These are phyloP conservation scores for Galerina marginata DNA, from an alignment of 768 basidiomycete species.

Conservation along the genomic window DNA sequence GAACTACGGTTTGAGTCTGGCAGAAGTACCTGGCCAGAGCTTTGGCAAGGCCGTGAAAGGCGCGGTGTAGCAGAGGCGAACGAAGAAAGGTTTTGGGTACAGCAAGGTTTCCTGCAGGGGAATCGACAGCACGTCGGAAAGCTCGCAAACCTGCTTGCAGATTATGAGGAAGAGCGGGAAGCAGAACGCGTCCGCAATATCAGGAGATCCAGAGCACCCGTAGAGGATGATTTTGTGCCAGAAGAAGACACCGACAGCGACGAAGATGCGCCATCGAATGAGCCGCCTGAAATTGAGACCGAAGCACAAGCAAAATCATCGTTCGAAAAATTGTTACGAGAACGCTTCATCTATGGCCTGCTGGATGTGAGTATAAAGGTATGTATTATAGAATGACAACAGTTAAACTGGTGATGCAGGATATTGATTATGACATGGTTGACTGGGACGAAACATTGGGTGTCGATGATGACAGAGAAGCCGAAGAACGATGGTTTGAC, in stretches of 20 bases:
- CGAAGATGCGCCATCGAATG: conserved; percentile 24
- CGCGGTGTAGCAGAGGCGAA: conserved; percentile 54
- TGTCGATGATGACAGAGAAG: conserved; percentile 59
- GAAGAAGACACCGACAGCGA: conserved; percentile 76
- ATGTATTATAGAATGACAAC: background rate
- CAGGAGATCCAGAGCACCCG: conserved; percentile 45
- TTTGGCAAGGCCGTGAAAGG: conserved; percentile 67
- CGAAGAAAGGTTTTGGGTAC: conserved; percentile 77
- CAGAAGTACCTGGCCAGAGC: conserved; percentile 62
- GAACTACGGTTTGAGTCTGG: conserved; percentile 62
- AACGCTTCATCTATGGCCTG: conserved; percentile 77
- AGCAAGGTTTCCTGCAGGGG: conserved; percentile 63
- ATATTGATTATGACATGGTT: conserved; percentile 69
- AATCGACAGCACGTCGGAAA: conserved; percentile 68
- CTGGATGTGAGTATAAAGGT: conserved; percentile 58
- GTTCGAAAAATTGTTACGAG: conserved; percentile 68
- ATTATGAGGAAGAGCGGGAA: conserved; percentile 81
- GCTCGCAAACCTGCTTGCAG: conserved; percentile 65
- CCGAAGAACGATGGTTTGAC: conserved; percentile 78
- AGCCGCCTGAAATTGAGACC: conserved; percentile 45
- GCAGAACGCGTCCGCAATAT: conserved; percentile 60
- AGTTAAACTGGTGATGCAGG: conserved; percentile 40
- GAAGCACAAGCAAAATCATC: conserved; percentile 51
- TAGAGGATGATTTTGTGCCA: conserved; percentile 55
- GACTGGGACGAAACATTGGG: conserved; percentile 82